Conservation (phyloP, 495 filamentous ascomycete species). For the Annulohypoxylon moriforme region DNA sequence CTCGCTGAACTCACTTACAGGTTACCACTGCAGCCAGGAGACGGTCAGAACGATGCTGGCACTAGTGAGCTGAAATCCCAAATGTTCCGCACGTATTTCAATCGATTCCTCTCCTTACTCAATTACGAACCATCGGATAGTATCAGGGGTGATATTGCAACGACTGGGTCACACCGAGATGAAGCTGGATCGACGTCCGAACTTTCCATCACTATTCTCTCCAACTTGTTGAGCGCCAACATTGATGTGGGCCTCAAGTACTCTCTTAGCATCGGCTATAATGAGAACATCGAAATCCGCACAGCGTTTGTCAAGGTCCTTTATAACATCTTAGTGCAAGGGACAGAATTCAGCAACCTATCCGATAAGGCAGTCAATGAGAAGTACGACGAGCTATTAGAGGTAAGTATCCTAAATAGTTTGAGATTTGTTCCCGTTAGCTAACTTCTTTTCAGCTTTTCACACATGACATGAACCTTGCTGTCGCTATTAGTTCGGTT, state of each 20-base stretch:
- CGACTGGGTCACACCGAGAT: conserved; percentile 49
- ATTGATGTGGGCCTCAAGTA: conserved; percentile 76
- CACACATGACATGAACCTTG: conserved; percentile 67
- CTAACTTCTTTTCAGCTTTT: conserved; percentile 58
- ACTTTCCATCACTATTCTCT: conserved; percentile 71
- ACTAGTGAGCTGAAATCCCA: conserved; percentile 71
- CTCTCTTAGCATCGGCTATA: conserved; percentile 72
- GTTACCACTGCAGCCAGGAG: conserved; percentile 70
- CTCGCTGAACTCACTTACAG: conserved; percentile 72
- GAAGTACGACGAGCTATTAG: conserved; percentile 70
- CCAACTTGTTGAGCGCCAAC: conserved; percentile 73
- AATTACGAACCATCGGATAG: conserved; percentile 65
- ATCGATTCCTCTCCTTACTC: conserved; percentile 69
- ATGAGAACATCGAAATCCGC: conserved; percentile 72
- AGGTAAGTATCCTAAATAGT: conserved; percentile 52
- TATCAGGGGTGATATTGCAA: conserved; percentile 46
- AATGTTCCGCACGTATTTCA: conserved; percentile 76
- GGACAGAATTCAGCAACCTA: conserved; percentile 73
- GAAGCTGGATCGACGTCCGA: conserved; percentile 64
- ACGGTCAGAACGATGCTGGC: conserved; percentile 69
- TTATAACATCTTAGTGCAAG: conserved; percentile 73
- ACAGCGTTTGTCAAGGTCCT: conserved; percentile 75
- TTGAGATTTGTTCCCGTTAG: background rate
- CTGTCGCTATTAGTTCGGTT: conserved; percentile 69
- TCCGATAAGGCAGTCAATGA: conserved; percentile 72